Evolutionary conservation across 2,329 filamentous ascomycete species (phyloP), one percentile per base, ranked within the genome.

Genomic region (Xylaria sp.): DNA sequence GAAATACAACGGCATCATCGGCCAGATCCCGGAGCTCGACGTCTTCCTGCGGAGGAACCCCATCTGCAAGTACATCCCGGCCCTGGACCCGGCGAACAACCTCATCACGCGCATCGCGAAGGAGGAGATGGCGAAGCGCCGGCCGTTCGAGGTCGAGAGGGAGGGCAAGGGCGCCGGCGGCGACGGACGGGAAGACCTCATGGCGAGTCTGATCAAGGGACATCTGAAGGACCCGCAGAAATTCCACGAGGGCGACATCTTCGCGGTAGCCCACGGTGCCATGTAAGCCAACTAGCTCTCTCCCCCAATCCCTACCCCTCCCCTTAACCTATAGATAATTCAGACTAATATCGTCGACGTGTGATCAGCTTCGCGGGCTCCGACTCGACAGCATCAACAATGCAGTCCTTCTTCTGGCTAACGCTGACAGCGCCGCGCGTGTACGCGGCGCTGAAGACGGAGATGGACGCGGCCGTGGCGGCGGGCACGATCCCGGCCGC

Each of bases 381-480:
- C 22, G 87, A 89, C 76, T 87, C 86, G 0, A 88, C 87, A 0
- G 86, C 87, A 11, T 86, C 84, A 7, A 86, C 84, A 0, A 86
- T 87, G 84, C 84, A 86, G 69, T 86, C 84, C 62, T 85, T 86
- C 74, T 85, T 85, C 78, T 84, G 81, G 78, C 81, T 82, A 47
- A 78, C 84, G 0, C 78, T 87, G 10, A 80, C 82, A 42, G 80
- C 82, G 25, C 77, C 78, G 1, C 74, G 71, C 0, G 79, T 85
- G 11, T 82, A 85, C 69, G 59, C 71, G 1, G 67, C 69, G 4
- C 73, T 87, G 0, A 69, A 77, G 0, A 55, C 74, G 20, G 86
- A 87, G 72, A 80, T 89, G 25, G 75, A 80, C 11, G 53, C 72
- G 1, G 83, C 84, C 47, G 80, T 82, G 0, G 67, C 69, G 0